Evolutionary conservation across 352 stramenopile genomes (phyloP), one percentile per base, ranked within the genome.

Genomic region (Pythium coloratum): DNA sequence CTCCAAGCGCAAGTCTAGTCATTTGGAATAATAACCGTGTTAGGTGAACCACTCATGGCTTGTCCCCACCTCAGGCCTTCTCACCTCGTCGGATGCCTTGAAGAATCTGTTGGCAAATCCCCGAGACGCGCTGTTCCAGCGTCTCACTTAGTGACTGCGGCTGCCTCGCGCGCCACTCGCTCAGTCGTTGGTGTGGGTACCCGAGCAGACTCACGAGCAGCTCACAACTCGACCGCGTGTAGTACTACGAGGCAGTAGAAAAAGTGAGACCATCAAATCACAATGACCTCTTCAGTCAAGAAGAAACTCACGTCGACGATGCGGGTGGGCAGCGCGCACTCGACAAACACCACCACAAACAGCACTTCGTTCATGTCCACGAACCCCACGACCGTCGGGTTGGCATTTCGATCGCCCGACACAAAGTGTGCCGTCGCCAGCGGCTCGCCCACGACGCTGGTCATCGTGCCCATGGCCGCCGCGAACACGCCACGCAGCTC

Each of bases 401-500:
- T 26, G 1, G 28, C 5, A 0, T 40, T n/a, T 6, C 40, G 9
- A 3, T 62, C 33, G 24, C 38, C 7, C 5, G 26, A 44, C 32
- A 49, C 53, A 34, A 91, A 88, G 16, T 74, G 66, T 13, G 71
- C 77, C 3, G 59, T 63, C 51, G 62, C 64, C 9, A 92, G 66
- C 6, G 70, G 57, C 51, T 92, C 80, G 6, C 77, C 72, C 51
- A 70, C 86, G 40, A 89, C 67, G 3, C 81, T 82, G 10, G 64
- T 70, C 14, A 76, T 84, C 6, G 80, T 71, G 26, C 81, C 81
- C 49, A 86, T 79, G 13, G 80, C 73, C 6, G 84, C 84, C 3
- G 81, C 84, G 18, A 89, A 75, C 1, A 92, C 81, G 1, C 81
- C 80, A 33, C 79, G 78, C 12, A 92, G 47, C 20, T 80, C 75